Conservation (phyloP, 2,329 filamentous ascomycete genomes). For the Lachnellula arida region DNA sequence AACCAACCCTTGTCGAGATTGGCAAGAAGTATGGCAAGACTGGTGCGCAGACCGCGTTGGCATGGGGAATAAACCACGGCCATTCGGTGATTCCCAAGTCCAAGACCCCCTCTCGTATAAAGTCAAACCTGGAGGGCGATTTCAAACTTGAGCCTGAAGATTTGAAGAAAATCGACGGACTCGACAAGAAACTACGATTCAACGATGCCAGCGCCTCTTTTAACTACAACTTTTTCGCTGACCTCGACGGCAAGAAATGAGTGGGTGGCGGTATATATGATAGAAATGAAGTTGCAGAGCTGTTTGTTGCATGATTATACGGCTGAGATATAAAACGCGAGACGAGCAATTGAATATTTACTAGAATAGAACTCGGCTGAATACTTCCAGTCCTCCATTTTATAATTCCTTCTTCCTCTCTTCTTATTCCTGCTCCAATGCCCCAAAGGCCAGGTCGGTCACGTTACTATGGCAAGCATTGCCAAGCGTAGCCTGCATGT, state of each 20-base stretch:
- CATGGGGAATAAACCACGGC: conserved; percentile 51
- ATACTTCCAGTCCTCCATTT: no score
- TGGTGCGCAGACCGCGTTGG: conserved; percentile 54
- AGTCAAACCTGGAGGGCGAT: conserved; percentile 59
- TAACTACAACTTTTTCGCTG: conserved; percentile 53
- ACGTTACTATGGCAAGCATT: no score
- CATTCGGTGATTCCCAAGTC: conserved; percentile 62
- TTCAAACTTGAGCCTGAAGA: conserved; percentile 57
- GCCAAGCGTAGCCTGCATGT: no score
- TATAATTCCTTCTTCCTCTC: no score
- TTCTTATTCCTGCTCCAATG: no score
- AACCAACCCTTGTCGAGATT: conserved; percentile 49
- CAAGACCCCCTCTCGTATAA: conserved; percentile 53
- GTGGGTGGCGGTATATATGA: neutral
- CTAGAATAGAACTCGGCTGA: no score
- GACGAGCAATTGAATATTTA: no score
- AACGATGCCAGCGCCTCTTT: conserved; percentile 55
- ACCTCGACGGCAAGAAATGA: conserved; percentile 51
- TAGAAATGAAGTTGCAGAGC: no score
- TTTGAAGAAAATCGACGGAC: conserved; percentile 42
- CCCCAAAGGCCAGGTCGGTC: no score
- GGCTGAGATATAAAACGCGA: no score
- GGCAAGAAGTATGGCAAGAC: conserved; percentile 51
- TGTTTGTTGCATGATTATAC: neutral
- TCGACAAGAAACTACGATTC: conserved; percentile 59